Percentiles rank a stretch among this genome's conserved stretches.
phyloP scores from a whole-genome alignment of 176 grass and related monocot genomes.

The Carex littledalei region DNA sequence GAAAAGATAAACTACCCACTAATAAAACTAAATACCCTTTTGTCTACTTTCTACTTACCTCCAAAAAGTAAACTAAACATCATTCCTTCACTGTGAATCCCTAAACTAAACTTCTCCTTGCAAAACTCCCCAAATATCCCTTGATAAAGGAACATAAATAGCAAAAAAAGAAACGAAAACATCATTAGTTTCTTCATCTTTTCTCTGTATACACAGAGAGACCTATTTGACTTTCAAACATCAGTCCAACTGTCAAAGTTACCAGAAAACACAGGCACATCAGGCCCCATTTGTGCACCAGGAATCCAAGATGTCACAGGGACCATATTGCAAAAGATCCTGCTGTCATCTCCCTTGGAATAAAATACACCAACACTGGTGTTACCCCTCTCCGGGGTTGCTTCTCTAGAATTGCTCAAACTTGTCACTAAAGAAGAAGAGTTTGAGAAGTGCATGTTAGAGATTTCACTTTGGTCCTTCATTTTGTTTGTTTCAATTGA shows the following conservation, averaged over 20 bases:
- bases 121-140: slow-evolving; percentile 1
- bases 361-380: not conserved
- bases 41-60: not conserved
- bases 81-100: not conserved
- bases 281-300: slow-evolving; percentile 33
- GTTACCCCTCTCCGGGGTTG: slow-evolving; percentile 42
- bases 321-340: slow-evolving; percentile 19
- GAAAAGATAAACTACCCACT: not conserved
- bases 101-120: slow-evolving; percentile 1
- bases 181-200: slow-evolving; percentile 16
- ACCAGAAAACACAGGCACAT: slow-evolving; percentile 64
- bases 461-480: slow-evolving; percentile 22
- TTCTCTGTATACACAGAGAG: not conserved
- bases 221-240: slow-evolving; percentile 24
- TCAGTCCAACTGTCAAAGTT: slow-evolving; percentile 42
- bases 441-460: slow-evolving; percentile 48
- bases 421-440: slow-evolving; percentile 72
- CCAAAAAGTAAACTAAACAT: not conserved
- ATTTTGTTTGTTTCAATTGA: slow-evolving; percentile 35
- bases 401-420: slow-evolving; percentile 70
- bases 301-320: slow-evolving; percentile 38
- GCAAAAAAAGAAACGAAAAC: slow-evolving; percentile 11
- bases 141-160: not conserved
- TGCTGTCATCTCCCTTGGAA: not conserved
- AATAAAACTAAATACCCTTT: not conserved